Conservation (phyloP, 2,329 filamentous ascomycete genomes). For the Trichoderma oligosporum region DNA sequence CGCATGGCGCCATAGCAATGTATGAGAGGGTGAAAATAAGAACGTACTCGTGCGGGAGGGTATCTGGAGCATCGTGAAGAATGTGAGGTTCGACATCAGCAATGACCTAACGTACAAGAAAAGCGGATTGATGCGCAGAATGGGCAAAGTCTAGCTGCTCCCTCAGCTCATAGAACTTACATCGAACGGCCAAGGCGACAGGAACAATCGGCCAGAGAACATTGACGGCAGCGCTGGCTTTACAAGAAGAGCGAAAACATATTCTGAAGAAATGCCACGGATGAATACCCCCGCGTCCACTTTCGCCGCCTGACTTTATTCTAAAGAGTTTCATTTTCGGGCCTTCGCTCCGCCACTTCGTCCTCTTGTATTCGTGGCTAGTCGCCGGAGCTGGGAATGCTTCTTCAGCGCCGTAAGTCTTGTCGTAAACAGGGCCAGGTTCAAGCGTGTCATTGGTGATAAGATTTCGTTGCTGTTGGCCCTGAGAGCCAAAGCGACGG, state of each 20-base stretch:
- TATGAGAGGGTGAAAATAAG: conserved; percentile 47
- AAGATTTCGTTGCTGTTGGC: conserved; percentile 4
- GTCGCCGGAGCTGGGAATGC: not conserved
- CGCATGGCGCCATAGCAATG: conserved; percentile 47
- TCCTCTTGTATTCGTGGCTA: not conserved
- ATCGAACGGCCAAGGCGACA: conserved; percentile 35
- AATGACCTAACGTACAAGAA: not conserved
- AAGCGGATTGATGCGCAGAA: not conserved
- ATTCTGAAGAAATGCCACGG: conserved; percentile 41
- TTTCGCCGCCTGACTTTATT: conserved; percentile 38
- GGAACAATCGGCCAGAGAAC: conserved; percentile 48
- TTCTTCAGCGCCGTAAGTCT: not conserved
- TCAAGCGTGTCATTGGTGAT: not conserved
- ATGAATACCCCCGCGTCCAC: conserved; percentile 42
- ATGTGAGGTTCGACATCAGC: conserved; percentile 26
- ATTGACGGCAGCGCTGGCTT: conserved; percentile 44
- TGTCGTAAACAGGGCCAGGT: not conserved
- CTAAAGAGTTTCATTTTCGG: not conserved
- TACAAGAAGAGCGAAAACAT: conserved; percentile 42
- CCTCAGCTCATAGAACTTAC: conserved; percentile 30
- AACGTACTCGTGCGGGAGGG: conserved; percentile 25
- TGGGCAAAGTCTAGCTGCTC: not conserved
- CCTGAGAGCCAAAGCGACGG: conserved; percentile 2
- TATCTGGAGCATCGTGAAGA: conserved; percentile 28
- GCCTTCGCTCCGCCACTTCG: not conserved